Percentiles rank a stretch among this genome's conserved stretches.
Evolutionary conservation across 495 filamentous ascomycete species (phyloP).

Genomic region (Haplographium delicatum): DNA sequence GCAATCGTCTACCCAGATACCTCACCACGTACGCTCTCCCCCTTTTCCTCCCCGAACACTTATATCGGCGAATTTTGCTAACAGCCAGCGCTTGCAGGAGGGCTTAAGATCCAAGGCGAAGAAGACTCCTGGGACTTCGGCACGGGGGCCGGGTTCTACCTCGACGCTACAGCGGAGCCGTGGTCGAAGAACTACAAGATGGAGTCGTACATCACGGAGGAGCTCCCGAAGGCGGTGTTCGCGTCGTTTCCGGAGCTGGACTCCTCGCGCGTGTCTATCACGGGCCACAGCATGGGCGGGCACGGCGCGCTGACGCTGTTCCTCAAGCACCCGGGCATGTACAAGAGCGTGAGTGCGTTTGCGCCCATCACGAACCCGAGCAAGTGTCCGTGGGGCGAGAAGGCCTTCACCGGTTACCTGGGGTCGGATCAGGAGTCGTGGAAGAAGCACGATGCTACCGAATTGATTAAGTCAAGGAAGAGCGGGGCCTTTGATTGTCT

Average conservation of each 20-base stretch:
- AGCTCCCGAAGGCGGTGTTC: slow-evolving; percentile 76
- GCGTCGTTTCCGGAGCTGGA: slow-evolving; percentile 62
- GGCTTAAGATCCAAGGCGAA: slow-evolving; percentile 72
- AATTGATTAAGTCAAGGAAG: slow-evolving; percentile 72
- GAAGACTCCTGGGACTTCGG: slow-evolving; percentile 88
- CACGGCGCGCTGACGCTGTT: slow-evolving; percentile 91
- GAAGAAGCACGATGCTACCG: slow-evolving; percentile 89
- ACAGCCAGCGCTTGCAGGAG: slow-evolving; percentile 35
- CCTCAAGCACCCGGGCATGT: slow-evolving; percentile 83
- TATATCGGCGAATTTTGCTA: too few species aligned
- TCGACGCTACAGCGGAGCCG: slow-evolving; percentile 76
- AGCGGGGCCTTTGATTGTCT: slow-evolving; percentile 57
- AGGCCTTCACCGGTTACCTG: slow-evolving; percentile 89
- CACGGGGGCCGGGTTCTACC: slow-evolving; percentile 86
- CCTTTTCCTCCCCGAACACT: background rate
- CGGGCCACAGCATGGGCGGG: slow-evolving; percentile 93
- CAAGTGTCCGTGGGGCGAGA: slow-evolving; percentile 88
- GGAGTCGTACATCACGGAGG: slow-evolving; percentile 82
- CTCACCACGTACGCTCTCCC: slow-evolving; percentile 61
- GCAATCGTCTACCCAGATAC: slow-evolving; percentile 94
- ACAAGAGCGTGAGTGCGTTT: slow-evolving; percentile 82
- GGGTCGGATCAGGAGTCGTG: slow-evolving; percentile 68
- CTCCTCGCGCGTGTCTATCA: slow-evolving; percentile 63
- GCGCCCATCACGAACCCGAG: slow-evolving; percentile 88
- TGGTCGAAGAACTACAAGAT: slow-evolving; percentile 78